Evolutionary conservation across 257 asterid genomes (phyloP), one percentile per base, ranked within the genome.

Genomic region (Solanum ahanhuiri): DNA sequence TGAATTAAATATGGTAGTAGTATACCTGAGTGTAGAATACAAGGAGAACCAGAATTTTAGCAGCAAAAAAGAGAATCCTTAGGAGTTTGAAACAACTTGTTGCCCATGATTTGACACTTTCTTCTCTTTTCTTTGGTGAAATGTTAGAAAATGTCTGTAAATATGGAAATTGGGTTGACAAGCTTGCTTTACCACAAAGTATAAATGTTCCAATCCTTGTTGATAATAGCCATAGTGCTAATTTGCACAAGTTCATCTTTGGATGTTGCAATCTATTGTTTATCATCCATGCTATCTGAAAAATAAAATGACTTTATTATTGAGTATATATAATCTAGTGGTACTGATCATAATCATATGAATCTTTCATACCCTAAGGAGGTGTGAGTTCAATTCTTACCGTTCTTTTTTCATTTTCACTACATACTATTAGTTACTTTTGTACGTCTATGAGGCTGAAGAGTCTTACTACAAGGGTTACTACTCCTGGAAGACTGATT

Each of bases 161-260:
- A 51, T 90, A 94, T 20, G 98, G 98, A 34, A 92, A 95, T 0
- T 89, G 54, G 28, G 43, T 12, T 3, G 96, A 91, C 86, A 95
- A 70, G 37, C 96, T 90, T 66, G 88, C 86, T n/a, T 84, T 81
- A 33, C 98, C 98, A 86, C 98, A 90, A 9, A 94, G 66, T 3
- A 92, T 57, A 18, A 94, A 88, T 1, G 98, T 95, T n/a, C 98
- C 98, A 2, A 93, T 82, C 87, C 94, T 67, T 60, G 98, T 93
- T 28, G 98, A 93, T 8, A 95, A 89, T 75, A 90, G 6, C 91
- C 91, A 89, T 79, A 95, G 66, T 5, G 92, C 90, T 39, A 92
- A 4, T 34, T 25, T 85, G 86, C 90, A 72, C 87, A 93, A 63
- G 41, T 33, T 87, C 12, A 91, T 34, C 93, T 86, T 91, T 3